Percentiles rank a stretch among this genome's conserved stretches.
These are phyloP conservation scores for Fusarium liriodendri DNA, from an alignment of 2,329 filamentous ascomycete genomes.

Conservation along the genomic window DNA sequence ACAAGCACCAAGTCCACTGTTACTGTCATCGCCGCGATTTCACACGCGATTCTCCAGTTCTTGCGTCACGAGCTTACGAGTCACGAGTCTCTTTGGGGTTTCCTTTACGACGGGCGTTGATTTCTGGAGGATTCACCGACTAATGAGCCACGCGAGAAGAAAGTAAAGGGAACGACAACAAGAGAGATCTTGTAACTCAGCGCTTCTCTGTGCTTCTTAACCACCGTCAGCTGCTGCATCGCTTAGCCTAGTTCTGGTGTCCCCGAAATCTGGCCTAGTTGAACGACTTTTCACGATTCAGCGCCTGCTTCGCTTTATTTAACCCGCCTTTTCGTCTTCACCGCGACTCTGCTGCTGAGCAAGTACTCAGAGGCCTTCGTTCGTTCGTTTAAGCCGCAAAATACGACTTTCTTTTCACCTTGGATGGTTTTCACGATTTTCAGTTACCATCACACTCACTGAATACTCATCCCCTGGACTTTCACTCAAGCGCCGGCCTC, in stretches of 20 bases:
- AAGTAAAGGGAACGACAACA: constrained; percentile 21
- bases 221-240: constrained; percentile 26
- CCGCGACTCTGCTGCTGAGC: neutral
- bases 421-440: constrained; percentile 6
- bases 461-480: neutral
- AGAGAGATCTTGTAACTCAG: constrained; percentile 20
- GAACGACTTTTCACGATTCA: constrained; percentile 7
- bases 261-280: constrained; percentile 4
- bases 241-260: constrained; percentile 17
- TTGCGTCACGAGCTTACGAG: constrained; percentile 41
- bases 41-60: constrained; percentile 27
- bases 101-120: constrained; percentile 20
- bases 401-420: neutral
- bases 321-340: neutral
- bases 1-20: constrained; percentile 32
- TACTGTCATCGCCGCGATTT: constrained; percentile 30
- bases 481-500: neutral
- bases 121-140: constrained; percentile 8
- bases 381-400: constrained; percentile 4
- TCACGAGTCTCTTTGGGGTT: constrained; percentile 27
- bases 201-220: constrained; percentile 12
- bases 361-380: neutral
- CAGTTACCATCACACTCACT: constrained; percentile 2
- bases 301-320: neutral
- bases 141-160: constrained; percentile 17